Evolutionary conservation across 2,329 filamentous ascomycete genomes (phyloP).

Genomic region (Aspergillus alliaceus): DNA sequence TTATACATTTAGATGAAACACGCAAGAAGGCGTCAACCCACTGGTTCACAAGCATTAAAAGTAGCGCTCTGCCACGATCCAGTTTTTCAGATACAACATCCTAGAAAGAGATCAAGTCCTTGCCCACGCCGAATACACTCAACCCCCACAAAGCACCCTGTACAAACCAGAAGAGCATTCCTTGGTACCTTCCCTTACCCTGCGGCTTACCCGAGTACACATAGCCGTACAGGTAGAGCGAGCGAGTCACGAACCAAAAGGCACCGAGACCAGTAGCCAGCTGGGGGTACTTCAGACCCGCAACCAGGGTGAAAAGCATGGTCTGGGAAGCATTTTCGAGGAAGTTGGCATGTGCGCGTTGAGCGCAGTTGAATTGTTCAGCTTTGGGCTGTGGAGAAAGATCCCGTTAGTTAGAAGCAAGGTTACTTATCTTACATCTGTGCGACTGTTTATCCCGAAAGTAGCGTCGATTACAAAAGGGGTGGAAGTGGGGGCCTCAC

Average conservation of each 20-base stretch:
- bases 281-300: slow-evolving; percentile 55
- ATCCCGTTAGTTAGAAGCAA: not conserved
- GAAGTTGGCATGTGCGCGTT: slow-evolving; percentile 60
- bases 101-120: slow-evolving; percentile 28
- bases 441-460: not conserved
- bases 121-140: slow-evolving; percentile 37
- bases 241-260: slow-evolving; percentile 52
- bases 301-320: slow-evolving; percentile 53
- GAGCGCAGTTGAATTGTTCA: slow-evolving; percentile 54
- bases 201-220: slow-evolving; percentile 40
- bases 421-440: not conserved
- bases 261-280: slow-evolving; percentile 47
- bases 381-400: slow-evolving; percentile 35
- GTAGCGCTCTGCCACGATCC: too few relatives aligned
- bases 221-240: slow-evolving; percentile 52
- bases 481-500: slow-evolving; percentile 25
- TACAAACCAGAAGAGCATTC: slow-evolving; percentile 38
- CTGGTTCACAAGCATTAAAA: too few relatives aligned
- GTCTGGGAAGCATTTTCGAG: slow-evolving; percentile 58
- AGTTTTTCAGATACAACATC: not conserved
- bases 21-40: too few relatives aligned
- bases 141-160: slow-evolving; percentile 43
- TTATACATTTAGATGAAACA: too few relatives aligned
- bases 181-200: slow-evolving; percentile 38
- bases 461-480: slow-evolving; percentile 24